phyloP scores from a whole-genome alignment of 768 basidiomycete genomes.

The Ramaria rubella region DNA sequence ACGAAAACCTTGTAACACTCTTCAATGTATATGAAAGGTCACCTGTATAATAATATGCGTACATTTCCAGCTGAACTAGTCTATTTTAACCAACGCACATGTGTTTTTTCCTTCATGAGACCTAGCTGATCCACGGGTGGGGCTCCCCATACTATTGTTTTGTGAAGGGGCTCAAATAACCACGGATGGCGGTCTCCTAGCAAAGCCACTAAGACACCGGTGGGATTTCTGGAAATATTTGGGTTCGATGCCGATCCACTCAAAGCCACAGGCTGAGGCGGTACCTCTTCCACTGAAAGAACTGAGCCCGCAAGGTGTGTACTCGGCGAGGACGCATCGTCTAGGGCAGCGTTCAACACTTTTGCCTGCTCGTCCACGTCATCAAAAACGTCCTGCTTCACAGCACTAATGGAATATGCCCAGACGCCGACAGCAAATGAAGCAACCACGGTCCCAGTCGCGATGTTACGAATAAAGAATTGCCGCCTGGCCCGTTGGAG shows the following conservation, averaged over 20 bases:
- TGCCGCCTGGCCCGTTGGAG: conserved; percentile 83
- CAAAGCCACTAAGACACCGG: conserved; percentile 39
- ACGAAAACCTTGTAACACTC: too few species aligned
- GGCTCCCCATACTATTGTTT: conserved; percentile 68
- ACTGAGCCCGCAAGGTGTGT: too few species aligned
- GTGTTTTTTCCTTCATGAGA: conserved; percentile 29
- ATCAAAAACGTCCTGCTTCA: conserved; percentile 89
- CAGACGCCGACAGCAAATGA: conserved; percentile 79
- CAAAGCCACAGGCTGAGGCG: background rate
- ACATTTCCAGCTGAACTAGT: too few species aligned
- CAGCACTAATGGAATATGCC: conserved; percentile 89
- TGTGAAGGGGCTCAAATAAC: conserved; percentile 52
- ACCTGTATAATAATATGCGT: background rate
- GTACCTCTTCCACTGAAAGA: background rate
- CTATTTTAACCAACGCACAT: background rate
- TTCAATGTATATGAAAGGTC: background rate
- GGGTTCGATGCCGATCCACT: too few species aligned
- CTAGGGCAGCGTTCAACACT: conserved; percentile 30
- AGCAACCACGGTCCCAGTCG: conserved; percentile 67
- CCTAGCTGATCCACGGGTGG: conserved; percentile 61
- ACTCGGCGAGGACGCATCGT: background rate
- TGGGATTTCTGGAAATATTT: conserved; percentile 11
- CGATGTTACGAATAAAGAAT: conserved; percentile 68
- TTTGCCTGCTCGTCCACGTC: conserved; percentile 77
- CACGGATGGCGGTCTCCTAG: conserved; percentile 39